Base-by-base conservation (phyloP, 2,329 filamentous ascomycete species). In the Xylaria digitata region DNA sequence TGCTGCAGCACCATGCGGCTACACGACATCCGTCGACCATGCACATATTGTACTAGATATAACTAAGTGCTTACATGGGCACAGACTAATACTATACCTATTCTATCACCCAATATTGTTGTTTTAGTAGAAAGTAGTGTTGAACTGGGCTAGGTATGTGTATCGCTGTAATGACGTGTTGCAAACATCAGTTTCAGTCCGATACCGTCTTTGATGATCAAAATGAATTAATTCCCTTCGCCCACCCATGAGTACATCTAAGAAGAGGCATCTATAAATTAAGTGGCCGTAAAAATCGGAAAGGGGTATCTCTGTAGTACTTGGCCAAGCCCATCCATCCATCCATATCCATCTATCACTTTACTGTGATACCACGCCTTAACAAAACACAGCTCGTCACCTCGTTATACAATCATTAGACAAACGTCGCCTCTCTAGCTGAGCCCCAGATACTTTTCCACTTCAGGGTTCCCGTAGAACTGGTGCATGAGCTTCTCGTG, bases 391-490 rank as follows among this genome's bases (percentile, higher is more conserved):
- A 54, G 49, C 32, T 60, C 65, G 45, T 65, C 45, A 55, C 45
- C 7, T 62, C 48, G 45, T 63, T 17, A 52, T 46, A 56, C 40
- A 37, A 45, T 42, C 40, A 17, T 43, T 11, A 43, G 9, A 26
- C 13, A 8, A 48, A 9, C 34, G 1, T 37, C 19, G n/a, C 45
- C 49, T 53, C 52, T 56, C 63, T 68, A 75, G 40, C 72, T 74
- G 5, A 70, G 68, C 19, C 89, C 86, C 19, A 96, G 79, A 76
- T 96, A 96, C 75, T 85, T 88, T 73, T 94, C 88, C 61, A 96
- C 82, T 71, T 95, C 91, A n/a, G 91, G 86, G 71, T 87, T 89
- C 21, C 87, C 85, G 78, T 92, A 95, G 69, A 97, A 91, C 80
- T 92, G 84, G 72, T 88, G 84, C 70, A 89, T 85, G 66, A 97